Evolutionary conservation across 2,329 filamentous ascomycete species (phyloP), one percentile per base, ranked within the genome.

Genomic region (Leptographium flavum): DNA sequence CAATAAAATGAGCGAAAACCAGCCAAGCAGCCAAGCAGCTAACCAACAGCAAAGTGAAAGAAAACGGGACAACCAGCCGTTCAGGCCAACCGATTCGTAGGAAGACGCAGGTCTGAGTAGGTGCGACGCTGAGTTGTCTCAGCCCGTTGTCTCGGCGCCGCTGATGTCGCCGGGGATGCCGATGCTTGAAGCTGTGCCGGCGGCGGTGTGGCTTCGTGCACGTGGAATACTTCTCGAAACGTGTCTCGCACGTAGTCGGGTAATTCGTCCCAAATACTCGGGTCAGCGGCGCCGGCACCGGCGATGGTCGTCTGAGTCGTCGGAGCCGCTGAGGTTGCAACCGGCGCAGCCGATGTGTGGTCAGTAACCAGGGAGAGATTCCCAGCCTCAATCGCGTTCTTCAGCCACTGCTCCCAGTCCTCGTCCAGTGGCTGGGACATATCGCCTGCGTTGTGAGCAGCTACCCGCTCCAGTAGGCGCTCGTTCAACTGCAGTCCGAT

Each of bases 341-440:
- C 22, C 36, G 36, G 21, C 13, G 36, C 36, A 25, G 36, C 54
- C 49, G 53, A 57, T 59, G 67, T 64, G 44, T 69, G 64, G 39
- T 68, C 65, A 5, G 65, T 62, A 23, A 72, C 63, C 31, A 72
- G 56, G 42, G 67, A 64, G 32, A 78, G 61, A 45, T 73, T 65
- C 48, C 79, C 79, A 6, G 73, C 68, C 55, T 84, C 80, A 41
- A 81, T 73, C 37, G 74, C 78, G 54, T 79, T 77, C 60, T 84
- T 84, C 49, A 84, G 64, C 74, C 79, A 85, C 58, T 82, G 78
- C 59, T 85, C 81, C 79, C 78, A 84, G 54, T 81, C 79, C 50
- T 81, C 78, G 55, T 84, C 80, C 52, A 84, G 68, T 23, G 75
- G 69, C 39, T 72, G 68, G 15, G 70, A 69, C 27, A 61, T 62